A percentile compares a stretch with the other conserved stretches of the same genome.
phyloP scores from a whole-genome alignment of 257 asterid species.

The Nicotiana obtusifolia region DNA sequence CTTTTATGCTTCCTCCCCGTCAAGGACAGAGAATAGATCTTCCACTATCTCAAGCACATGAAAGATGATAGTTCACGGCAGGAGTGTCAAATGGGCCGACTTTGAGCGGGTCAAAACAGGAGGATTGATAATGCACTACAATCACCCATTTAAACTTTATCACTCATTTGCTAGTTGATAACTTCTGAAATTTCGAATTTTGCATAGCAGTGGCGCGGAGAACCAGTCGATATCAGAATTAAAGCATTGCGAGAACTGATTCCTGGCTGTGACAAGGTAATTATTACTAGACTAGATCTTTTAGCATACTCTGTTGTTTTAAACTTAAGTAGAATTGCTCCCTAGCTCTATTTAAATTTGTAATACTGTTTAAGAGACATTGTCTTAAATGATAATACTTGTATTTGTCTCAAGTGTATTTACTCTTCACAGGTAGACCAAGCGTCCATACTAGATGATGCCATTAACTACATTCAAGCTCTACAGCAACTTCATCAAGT shows the following conservation, averaged over 20 bases:
- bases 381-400: neutral
- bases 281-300: neutral
- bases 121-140: no score
- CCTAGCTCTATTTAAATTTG: neutral
- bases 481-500: constrained; percentile 14
- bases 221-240: constrained; percentile 22
- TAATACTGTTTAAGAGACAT: neutral
- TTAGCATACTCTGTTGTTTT: neutral
- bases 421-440: constrained; percentile 22
- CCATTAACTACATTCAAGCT: constrained; percentile 29
- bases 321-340: neutral
- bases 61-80: no score
- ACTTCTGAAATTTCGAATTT: neutral
- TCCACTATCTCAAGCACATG: no score
- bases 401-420: neutral
- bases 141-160: no score
- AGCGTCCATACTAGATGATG: constrained; percentile 31
- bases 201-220: constrained; percentile 22
- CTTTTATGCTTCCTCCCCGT: no score
- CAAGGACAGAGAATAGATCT: no score
- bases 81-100: no score
- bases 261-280: constrained; percentile 31
- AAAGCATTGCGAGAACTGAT: constrained; percentile 26
- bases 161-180: no score
- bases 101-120: no score